Evolutionary conservation across 2,329 filamentous ascomycete species (phyloP), one percentile per base, ranked within the genome.

Genomic region (Chrysoporthe austroafricana): DNA sequence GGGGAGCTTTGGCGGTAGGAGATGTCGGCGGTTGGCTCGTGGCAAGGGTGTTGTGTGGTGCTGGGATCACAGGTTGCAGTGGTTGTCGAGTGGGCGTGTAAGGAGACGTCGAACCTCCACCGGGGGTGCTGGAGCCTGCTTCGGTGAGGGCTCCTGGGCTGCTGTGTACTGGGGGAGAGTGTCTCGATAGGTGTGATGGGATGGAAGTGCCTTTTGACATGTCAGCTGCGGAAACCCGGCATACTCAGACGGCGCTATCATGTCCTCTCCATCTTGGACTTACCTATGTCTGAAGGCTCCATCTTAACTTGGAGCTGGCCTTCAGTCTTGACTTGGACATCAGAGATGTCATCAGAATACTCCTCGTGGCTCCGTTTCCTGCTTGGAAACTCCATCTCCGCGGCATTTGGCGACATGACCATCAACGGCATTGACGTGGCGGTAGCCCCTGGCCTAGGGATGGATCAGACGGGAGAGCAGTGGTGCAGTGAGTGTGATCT

Each of bases 321-420:
- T 18, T 66, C 59, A n/a, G 54, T 32, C 63, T 32, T 76, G 69
- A 34, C 80, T 75, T 11, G 72, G 11, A 69, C 66, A 32, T 71
- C 63, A 56, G 69, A 60, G 14, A 67, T 39, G 39, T 63, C 60
- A 34, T 75, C 77, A 2, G 79, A 71, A 69, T 79, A 85, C 43
- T 84, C 81, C 52, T 82, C 78, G 70, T 84, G 82, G 54, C 76
- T 81, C 68, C 83, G 77, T 74, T 86, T 86, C 63, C 80, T 78
- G 64, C 36, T 76, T 39, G 75, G 76, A 26, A 75, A 71, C 62
- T 84, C 81, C 34, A 79, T 75, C 72, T 84, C 82, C 73, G 81
- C 79, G 42, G 84, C 78, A 69, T 86, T 86, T 14, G 79, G 75
- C 21, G 84, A 82, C 73, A 85, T 78, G 64, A 80, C 77, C 57